Conservation (phyloP, 805 yeast species). For the Lachancea thermotolerans region DNA sequence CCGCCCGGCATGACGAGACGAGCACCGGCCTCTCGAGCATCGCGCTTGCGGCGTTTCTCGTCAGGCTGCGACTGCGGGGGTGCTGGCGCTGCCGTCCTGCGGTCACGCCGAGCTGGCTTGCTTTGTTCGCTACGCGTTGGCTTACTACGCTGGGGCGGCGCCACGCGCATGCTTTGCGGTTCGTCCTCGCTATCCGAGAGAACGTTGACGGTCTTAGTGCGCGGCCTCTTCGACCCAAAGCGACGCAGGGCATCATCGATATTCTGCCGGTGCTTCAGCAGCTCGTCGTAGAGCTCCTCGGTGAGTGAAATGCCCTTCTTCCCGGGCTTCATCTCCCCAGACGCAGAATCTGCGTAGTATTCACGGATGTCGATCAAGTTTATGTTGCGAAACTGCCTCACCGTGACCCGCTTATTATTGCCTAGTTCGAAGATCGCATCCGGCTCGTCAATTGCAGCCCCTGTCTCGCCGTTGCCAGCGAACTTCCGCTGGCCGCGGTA, state of each 20-base stretch:
- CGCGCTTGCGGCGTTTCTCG: slow-evolving; percentile 27
- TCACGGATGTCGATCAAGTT: slow-evolving; percentile 80
- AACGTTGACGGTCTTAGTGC: slow-evolving; percentile 26
- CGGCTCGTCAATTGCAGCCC: slow-evolving; percentile 9
- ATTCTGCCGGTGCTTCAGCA: slow-evolving; percentile 30
- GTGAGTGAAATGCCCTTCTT: slow-evolving; percentile 49
- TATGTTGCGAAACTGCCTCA: slow-evolving; percentile 60
- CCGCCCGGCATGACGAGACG: slow-evolving; percentile 27
- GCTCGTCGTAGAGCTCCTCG: slow-evolving; percentile 33
- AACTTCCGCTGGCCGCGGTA: slow-evolving; percentile 4
- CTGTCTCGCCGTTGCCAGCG: slow-evolving; percentile 11
- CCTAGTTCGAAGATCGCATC: slow-evolving; percentile 37
- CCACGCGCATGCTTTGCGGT: slow-evolving; percentile 5
- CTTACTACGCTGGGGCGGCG: neutral
- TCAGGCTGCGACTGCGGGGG: slow-evolving; percentile 30
- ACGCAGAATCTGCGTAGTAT: slow-evolving; percentile 53
- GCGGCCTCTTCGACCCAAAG: slow-evolving; percentile 31
- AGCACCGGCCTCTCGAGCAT: slow-evolving; percentile 29
- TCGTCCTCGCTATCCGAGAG: slow-evolving; percentile 20
- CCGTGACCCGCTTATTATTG: slow-evolving; percentile 61
- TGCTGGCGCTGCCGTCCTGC: slow-evolving; percentile 24
- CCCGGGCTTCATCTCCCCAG: slow-evolving; percentile 68
- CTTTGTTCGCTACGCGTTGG: neutral
- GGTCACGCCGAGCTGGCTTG: slow-evolving; percentile 10
- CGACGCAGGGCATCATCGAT: slow-evolving; percentile 33